phyloP scores from a whole-genome alignment of 345 rosid species.

The Citrus maxima region DNA sequence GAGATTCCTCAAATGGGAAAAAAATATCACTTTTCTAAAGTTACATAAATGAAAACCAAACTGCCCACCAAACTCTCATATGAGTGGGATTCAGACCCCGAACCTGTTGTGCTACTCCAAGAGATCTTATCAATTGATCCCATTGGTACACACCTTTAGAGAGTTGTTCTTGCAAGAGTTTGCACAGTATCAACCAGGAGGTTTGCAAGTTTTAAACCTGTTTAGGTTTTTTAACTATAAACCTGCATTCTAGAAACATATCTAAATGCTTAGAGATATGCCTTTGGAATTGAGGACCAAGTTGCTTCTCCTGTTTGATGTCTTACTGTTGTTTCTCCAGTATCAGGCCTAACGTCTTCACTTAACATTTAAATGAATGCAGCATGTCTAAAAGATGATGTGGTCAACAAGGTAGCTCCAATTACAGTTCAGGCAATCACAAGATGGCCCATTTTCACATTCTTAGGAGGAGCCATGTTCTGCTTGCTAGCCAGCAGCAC shows the following conservation, averaged over 20 bases:
- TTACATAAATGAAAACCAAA: neutral
- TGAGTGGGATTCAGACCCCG: neutral
- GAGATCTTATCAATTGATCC: neutral
- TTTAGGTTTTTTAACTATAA: neutral
- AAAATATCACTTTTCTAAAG: neutral
- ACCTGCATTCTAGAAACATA: neutral
- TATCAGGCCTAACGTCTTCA: neutral
- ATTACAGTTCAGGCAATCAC: constrained; percentile 16
- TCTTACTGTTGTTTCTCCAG: neutral
- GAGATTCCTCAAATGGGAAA: neutral
- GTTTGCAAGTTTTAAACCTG: neutral
- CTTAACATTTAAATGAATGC: constrained; percentile 1
- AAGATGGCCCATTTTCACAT: constrained; percentile 27
- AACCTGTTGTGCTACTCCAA: neutral
- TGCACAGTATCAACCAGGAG: neutral
- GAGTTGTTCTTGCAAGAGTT: neutral
- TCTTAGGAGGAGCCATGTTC: constrained; percentile 32
- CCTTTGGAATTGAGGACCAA: neutral
- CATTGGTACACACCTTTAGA: neutral
- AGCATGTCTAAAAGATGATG: constrained; percentile 16
- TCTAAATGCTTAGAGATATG: neutral
- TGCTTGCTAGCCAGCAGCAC: constrained; percentile 27
- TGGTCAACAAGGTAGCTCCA: constrained; percentile 9
- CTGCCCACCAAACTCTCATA: neutral
- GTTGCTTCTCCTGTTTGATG: neutral